Evolutionary conservation across 306 rosid species (phyloP), one percentile per base, ranked within the genome.

Genomic region (Cicer chorassanicum): DNA sequence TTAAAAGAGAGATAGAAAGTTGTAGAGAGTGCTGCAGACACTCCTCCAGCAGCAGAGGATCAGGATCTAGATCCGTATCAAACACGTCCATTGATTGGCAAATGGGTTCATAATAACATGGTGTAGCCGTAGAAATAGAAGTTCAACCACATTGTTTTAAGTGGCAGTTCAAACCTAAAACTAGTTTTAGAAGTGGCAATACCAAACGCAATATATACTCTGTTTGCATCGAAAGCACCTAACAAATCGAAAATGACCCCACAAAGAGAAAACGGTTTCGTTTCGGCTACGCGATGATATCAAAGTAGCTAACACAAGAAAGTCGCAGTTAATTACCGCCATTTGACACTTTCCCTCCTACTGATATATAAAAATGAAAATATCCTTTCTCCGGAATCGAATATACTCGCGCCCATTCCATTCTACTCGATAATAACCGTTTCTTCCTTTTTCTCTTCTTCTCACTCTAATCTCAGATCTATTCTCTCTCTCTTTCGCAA

Each of bases 391-490:
- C 9, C 39, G 1, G 2, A 12, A 68, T n/a, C 43, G 72, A 80
- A 76, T 78, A 72, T 82, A 8, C 78, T 74, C 11, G 41, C 53
- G 55, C 40, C 45, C 65, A 62, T 42, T 64, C 44, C 51, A 29
- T 51, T 61, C 68, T 7, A 69, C 59, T 64, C 55, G 7, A 70
- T 68, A 16, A 34, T 13, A 16, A 3, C 73, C 82, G 8, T 55
- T 42, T 69, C 38, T 55, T 45, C 6, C 60, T 29, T 29, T 43
- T 34, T 53, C 40, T 4, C 42, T 59, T 24, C 56, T 6, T 7
- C n/a, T 45, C 18, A 9, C 1, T 16, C 70, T 41, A 68, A n/a
- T 18, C 43, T 76, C 81, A 85, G 85, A 90, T 90, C 89, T 78
- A 50, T 55, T 54, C 59, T 34, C 63, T 54, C 82, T 24, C 56